A percentile compares a stretch with the other conserved stretches of the same genome.
These are phyloP conservation scores for Puccinia triticina DNA, from an alignment of 1,284 basidiomycete species.

Conservation along the genomic window DNA sequence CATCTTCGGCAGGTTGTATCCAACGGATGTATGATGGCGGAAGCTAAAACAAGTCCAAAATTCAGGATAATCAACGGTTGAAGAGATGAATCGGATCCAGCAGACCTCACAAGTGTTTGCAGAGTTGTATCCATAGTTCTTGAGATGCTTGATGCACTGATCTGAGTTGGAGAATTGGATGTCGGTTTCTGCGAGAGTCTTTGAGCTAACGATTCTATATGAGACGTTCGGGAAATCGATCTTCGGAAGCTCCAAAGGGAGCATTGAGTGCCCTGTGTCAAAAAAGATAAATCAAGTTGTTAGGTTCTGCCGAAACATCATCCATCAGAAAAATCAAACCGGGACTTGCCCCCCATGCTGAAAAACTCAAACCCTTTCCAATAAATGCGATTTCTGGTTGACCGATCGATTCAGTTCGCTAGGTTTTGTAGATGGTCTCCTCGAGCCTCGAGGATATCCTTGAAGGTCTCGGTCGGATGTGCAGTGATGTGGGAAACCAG, in stretches of 20 bases:
- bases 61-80: constrained; percentile 42
- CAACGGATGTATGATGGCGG: constrained; percentile 53
- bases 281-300: neutral
- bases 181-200: constrained; percentile 2
- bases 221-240: constrained; percentile 50
- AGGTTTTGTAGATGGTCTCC: neutral
- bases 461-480: neutral
- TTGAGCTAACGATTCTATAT: constrained; percentile 24
- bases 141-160: constrained; percentile 29
- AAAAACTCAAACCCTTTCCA: neutral
- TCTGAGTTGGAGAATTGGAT: constrained; percentile 1
- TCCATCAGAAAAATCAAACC: neutral
- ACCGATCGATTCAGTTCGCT: neutral
- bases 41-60: constrained; percentile 43
- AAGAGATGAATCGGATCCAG: constrained; percentile 28
- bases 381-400: neutral
- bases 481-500: neutral
- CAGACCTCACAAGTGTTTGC: constrained; percentile 42
- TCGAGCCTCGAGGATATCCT: neutral
- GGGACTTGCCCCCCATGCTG: constrained; percentile 40
- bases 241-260: constrained; percentile 41
- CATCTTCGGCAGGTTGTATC: constrained; percentile 75
- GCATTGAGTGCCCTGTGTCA: constrained; percentile 40
- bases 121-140: constrained; percentile 45
- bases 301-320: neutral